A percentile compares a stretch with the other conserved stretches of the same genome.
Evolutionary conservation across 2,329 filamentous ascomycete species (phyloP).

Genomic region (Penicillium sp.): DNA sequence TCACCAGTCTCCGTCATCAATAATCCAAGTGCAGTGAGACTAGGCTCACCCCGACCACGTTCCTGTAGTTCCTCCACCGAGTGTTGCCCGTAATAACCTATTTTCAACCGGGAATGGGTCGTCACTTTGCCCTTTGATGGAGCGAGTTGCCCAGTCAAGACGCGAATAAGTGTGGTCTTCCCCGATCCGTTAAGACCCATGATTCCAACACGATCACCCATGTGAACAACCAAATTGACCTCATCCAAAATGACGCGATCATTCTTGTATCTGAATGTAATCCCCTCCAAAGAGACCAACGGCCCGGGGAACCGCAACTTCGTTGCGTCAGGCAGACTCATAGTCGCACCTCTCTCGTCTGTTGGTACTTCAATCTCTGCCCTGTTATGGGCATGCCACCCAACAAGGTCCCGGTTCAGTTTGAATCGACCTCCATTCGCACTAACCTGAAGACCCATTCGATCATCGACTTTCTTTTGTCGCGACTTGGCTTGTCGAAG

Average conservation of each 20-base stretch:
- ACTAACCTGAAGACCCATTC: constrained; percentile 73
- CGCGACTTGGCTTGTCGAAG: constrained; percentile 80
- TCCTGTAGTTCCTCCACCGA: constrained; percentile 68
- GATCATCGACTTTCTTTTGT: constrained; percentile 80
- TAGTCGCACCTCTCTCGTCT: constrained; percentile 58
- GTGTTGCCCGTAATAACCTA: constrained; percentile 80
- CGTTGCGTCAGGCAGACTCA: constrained; percentile 61
- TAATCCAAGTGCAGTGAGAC: constrained; percentile 65
- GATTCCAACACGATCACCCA: constrained; percentile 72
- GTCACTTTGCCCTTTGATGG: constrained; percentile 63
- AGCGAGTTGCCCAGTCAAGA: constrained; percentile 62
- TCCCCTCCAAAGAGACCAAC: constrained; percentile 69
- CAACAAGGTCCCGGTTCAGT: constrained; percentile 69
- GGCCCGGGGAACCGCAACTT: constrained; percentile 74
- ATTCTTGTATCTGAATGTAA: constrained; percentile 62
- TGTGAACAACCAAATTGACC: constrained; percentile 67
- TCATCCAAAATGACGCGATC: constrained; percentile 57
- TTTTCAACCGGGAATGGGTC: constrained; percentile 65
- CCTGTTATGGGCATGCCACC: constrained; percentile 59
- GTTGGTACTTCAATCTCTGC: constrained; percentile 70
- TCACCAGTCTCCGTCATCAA: constrained; percentile 57
- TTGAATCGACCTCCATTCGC: constrained; percentile 75
- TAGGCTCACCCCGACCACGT: constrained; percentile 51
- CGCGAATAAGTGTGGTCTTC: constrained; percentile 74
- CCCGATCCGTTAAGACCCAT: constrained; percentile 78